phyloP scores from a whole-genome alignment of 2,329 filamentous ascomycete species.

The Cordyceps farinosa region DNA sequence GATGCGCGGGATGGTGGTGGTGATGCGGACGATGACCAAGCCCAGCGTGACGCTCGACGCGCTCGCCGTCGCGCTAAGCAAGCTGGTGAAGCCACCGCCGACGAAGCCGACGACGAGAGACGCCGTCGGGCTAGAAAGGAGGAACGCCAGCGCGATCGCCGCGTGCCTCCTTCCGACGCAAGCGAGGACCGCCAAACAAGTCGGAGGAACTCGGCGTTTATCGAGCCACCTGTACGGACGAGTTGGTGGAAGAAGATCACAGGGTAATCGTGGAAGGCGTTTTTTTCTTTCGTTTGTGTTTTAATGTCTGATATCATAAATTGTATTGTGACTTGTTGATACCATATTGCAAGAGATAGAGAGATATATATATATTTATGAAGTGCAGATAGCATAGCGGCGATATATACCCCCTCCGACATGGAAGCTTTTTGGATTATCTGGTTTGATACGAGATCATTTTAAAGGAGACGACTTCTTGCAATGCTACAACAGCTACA shows the following conservation, averaged over 20 bases:
- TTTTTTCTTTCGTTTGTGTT: neutral
- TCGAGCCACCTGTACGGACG: slow-evolving; percentile 13
- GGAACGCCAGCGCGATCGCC: slow-evolving; percentile 34
- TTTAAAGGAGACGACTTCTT: neutral
- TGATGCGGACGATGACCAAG: slow-evolving; percentile 44
- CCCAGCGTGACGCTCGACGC: slow-evolving; percentile 46
- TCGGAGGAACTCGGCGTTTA: slow-evolving; percentile 11
- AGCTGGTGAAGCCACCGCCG: slow-evolving; percentile 35
- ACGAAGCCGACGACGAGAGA: slow-evolving; percentile 42
- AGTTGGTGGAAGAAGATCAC: slow-evolving; percentile 20
- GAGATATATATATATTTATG: neutral
- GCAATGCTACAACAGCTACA: neutral
- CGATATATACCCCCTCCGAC: slow-evolving; percentile 10
- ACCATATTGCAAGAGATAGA: neutral
- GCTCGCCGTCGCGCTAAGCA: slow-evolving; percentile 43
- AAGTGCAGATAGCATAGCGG: neutral
- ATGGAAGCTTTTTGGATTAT: neutral
- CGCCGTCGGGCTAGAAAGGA: slow-evolving; percentile 43
- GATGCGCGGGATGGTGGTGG: slow-evolving; percentile 51
- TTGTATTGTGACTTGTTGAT: slow-evolving; percentile 11
- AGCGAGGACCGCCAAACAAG: slow-evolving; percentile 12
- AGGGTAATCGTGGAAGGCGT: slow-evolving; percentile 8
- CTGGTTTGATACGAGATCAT: neutral
- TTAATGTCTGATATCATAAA: slow-evolving; percentile 10
- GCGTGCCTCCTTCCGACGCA: slow-evolving; percentile 16